These are phyloP conservation scores for Staphylotrichum longicolle DNA, from an alignment of 495 filamentous ascomycete species.

Conservation along the genomic window DNA sequence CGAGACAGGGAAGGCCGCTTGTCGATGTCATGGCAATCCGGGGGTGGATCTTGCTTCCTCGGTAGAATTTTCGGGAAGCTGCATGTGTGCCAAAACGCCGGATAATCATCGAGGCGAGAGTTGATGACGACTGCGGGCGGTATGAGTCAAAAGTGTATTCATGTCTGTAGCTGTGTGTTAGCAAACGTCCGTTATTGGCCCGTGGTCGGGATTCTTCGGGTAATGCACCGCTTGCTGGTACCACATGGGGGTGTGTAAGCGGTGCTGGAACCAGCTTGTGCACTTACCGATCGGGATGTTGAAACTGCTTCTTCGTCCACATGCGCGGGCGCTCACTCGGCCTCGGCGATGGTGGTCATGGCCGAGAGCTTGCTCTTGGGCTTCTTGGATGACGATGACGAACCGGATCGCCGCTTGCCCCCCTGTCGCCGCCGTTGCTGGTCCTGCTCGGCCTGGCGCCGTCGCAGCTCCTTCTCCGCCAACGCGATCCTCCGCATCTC, in stretches of 20 bases:
- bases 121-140: background rate
- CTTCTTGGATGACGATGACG: slow-evolving; percentile 39
- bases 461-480: slow-evolving; percentile 48
- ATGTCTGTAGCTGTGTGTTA: slow-evolving; percentile 7
- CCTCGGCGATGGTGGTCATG: slow-evolving; percentile 51
- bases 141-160: slow-evolving; percentile 9
- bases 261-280: slow-evolving; percentile 2
- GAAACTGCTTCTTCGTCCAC: background rate
- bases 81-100: slow-evolving; percentile 5
- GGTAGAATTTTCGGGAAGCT: slow-evolving; percentile 9
- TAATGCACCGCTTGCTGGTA: slow-evolving; percentile 10
- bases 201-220: slow-evolving; percentile 16
- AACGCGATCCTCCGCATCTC: slow-evolving; percentile 44
- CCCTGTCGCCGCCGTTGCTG: slow-evolving; percentile 21
- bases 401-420: slow-evolving; percentile 21
- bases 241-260: slow-evolving; percentile 10
- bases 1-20: background rate
- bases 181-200: slow-evolving; percentile 11
- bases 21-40: too few species aligned
- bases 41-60: slow-evolving; percentile 2
- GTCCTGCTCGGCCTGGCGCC: slow-evolving; percentile 36
- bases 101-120: background rate
- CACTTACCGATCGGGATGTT: slow-evolving; percentile 9
- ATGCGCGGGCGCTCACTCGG: slow-evolving; percentile 26
- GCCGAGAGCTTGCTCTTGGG: slow-evolving; percentile 46